phyloP scores from a whole-genome alignment of 2,329 filamentous ascomycete species.

The Monilinia fructigena region DNA sequence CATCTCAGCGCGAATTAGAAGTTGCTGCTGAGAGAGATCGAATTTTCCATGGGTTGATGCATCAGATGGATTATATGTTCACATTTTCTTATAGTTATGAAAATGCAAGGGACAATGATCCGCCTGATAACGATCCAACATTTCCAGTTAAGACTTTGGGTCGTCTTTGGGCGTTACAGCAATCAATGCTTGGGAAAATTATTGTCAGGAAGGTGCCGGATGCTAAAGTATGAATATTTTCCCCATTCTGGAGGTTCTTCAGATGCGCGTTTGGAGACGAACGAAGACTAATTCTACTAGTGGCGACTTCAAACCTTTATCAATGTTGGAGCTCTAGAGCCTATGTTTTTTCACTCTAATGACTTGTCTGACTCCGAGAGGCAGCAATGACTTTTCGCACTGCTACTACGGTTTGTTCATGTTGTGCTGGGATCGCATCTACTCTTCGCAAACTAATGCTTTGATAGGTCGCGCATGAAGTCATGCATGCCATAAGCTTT shows the following conservation, averaged over 20 bases:
- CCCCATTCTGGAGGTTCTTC: neutral
- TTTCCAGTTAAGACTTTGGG: neutral
- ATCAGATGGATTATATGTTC: constrained; percentile 11
- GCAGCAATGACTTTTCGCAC: neutral
- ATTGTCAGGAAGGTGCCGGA: neutral
- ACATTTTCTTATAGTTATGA: constrained; percentile 5
- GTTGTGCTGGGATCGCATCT: too few species aligned
- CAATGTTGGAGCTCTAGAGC: neutral
- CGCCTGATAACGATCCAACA: neutral
- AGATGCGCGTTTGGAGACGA: neutral
- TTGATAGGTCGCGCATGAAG: constrained; percentile 6
- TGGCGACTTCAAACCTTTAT: constrained; percentile 9
- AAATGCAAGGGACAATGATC: neutral
- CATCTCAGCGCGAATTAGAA: neutral
- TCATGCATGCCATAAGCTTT: constrained; percentile 15
- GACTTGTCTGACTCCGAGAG: constrained; percentile 2
- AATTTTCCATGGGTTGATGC: neutral
- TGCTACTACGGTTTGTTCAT: constrained; percentile 7
- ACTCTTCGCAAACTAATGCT: neutral
- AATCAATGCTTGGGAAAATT: constrained; percentile 12
- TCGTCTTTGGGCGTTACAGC: neutral
- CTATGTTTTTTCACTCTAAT: neutral
- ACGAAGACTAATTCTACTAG: neutral
- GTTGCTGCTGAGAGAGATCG: neutral
- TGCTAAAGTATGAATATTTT: neutral